Evolutionary conservation across 176 grass and related monocot species (phyloP), one percentile per base, ranked within the genome.

Genomic region (Oropetium thomaeum): DNA sequence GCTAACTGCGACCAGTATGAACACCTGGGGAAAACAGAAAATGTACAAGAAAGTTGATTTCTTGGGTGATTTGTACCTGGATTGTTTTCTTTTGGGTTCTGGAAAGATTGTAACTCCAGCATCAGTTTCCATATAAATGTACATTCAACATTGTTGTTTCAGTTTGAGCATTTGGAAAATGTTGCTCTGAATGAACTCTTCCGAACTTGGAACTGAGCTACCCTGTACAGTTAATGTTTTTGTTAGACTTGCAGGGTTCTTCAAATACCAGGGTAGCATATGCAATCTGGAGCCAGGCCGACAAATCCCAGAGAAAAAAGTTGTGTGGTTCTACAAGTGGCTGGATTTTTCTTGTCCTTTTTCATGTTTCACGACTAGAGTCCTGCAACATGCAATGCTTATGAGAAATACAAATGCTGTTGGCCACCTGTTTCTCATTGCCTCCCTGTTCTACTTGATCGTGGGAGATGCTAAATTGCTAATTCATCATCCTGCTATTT

Each of bases 1-100:
- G 88, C 58, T 8, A 76, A 90, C 37, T 95, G 96, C 41, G 28
- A 79, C 70, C 87, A 90, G 65, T 99, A 90, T 30, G 87, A 99
- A 29, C 73, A 90, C 65, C 84, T 95, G 0, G 80, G 69, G 28
- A 95, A 90, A 34, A 70, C 81, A 41, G 91, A 91, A 79, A 67
- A 67, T 29, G 54, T 74, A 68, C 39, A 33, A 69, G 90, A 91
- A 83, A 73, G 73, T 72, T 82, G 73, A 91, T 76, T 41, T 20
- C 41, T 16, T 27, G 35, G 20, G 48, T 16, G 39, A 41, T 34
- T 51, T 73, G 47, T 74, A 83, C 33, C 42, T 26, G n/a, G 19
- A 57, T 66, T 31, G 30, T 82, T 17, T 32, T 44, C 3, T 34
- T 47, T 48, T 48, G 2, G 61, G 49, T 26, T 78, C 80, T 49